Conservation (phyloP, 192 early-diverging fungal genomes). For the Coemansia sp. region DNA sequence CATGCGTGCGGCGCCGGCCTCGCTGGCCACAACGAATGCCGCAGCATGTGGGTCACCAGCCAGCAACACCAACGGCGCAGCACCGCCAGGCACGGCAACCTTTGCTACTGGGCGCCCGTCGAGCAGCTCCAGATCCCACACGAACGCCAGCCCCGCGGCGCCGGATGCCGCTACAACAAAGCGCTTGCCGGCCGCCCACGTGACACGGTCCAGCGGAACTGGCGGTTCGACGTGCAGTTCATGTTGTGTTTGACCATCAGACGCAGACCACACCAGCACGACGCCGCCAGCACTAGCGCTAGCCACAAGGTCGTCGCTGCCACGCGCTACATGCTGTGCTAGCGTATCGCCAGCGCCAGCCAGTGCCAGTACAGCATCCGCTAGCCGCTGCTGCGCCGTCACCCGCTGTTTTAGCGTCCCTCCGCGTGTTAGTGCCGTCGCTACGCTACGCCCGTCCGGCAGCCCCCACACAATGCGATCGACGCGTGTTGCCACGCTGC, state of each 20-base stretch:
- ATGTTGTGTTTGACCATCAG: conserved; percentile 1
- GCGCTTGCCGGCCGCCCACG: conserved; percentile 28
- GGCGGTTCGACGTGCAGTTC: conserved; percentile 2
- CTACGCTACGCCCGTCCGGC: conserved; percentile 13
- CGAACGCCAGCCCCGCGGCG: conserved; percentile 8
- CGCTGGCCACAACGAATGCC: conserved; percentile 27
- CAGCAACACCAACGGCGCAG: conserved; percentile 26
- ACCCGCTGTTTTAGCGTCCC: conserved; percentile 9
- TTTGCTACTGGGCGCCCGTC: conserved; percentile 1
- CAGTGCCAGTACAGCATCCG: conserved; percentile 10
- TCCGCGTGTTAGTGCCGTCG: conserved; percentile 16
- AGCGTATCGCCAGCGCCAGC: conserved; percentile 26
- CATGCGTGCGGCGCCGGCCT: conserved; percentile 23
- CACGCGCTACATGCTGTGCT: conserved; percentile 22
- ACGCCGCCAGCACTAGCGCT: conserved; percentile 17
- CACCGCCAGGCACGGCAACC: neutral
- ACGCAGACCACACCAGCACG: conserved; percentile 32
- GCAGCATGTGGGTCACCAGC: conserved; percentile 27
- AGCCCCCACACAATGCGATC: conserved; percentile 35
- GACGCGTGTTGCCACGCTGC: conserved; percentile 17
- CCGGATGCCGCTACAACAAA: conserved; percentile 24
- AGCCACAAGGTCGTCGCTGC: conserved; percentile 12
- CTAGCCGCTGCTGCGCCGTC: neutral
- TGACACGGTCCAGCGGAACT: conserved; percentile 17
- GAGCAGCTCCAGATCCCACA: conserved; percentile 26